Conservation (phyloP, 2,329 filamentous ascomycete genomes). For the Arachnomyces sp. region DNA sequence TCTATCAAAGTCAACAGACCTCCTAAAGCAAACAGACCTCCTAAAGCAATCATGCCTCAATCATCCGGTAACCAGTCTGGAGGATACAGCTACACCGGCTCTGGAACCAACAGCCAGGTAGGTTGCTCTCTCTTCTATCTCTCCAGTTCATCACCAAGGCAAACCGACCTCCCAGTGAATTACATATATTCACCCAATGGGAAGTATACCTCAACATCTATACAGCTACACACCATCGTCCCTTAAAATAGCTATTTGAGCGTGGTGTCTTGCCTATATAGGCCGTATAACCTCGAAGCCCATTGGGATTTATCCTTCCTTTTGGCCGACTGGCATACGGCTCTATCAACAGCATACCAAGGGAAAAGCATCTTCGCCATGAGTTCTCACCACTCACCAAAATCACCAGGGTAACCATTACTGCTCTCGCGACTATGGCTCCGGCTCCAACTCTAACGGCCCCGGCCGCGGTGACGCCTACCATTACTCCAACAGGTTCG, state of each 20-base stretch:
- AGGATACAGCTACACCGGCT: slow-evolving; percentile 34
- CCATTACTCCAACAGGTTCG: slow-evolving; percentile 62
- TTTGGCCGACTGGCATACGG: too few species aligned
- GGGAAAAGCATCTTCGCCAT: not conserved
- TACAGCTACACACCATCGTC: too few species aligned
- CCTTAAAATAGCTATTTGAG: slow-evolving; percentile 3
- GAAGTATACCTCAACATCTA: too few species aligned
- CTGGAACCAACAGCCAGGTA: slow-evolving; percentile 59
- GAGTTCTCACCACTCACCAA: not conserved
- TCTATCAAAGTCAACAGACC: too few species aligned
- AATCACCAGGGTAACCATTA: slow-evolving; percentile 57
- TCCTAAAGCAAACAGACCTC: not conserved
- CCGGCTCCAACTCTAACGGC: slow-evolving; percentile 47
- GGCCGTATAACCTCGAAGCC: too few species aligned
- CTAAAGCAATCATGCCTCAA: not conserved
- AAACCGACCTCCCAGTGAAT: not conserved
- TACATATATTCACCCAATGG: too few species aligned
- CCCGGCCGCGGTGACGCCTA: slow-evolving; percentile 34
- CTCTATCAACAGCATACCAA: too few species aligned
- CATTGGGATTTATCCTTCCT: too few species aligned
- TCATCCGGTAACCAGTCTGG: slow-evolving; percentile 8
- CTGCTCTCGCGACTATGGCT: slow-evolving; percentile 58
- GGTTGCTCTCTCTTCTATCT: slow-evolving; percentile 6
- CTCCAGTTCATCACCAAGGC: not conserved
- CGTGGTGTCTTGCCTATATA: too few species aligned